These are phyloP conservation scores for Davidsoniella eucalypti DNA, from an alignment of 2,329 filamentous ascomycete genomes.

Conservation along the genomic window DNA sequence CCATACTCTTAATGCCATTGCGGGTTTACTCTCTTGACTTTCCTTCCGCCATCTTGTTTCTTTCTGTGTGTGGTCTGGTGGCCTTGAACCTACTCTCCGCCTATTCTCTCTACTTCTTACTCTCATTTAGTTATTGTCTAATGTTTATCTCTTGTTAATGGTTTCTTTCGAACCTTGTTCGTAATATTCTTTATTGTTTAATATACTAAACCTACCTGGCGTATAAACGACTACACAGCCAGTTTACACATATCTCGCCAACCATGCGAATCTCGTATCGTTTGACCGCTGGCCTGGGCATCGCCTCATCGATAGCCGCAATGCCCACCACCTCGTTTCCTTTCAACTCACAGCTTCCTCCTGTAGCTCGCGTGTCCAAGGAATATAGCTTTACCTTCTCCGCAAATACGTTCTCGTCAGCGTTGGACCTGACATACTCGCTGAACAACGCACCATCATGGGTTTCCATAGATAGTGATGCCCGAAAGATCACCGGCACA, in stretches of 20 bases:
- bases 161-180: neutral
- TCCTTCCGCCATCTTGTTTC: too few species aligned
- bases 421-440: slow-evolving; percentile 44
- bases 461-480: slow-evolving; percentile 52
- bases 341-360: slow-evolving; percentile 70
- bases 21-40: too few species aligned
- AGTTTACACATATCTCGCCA: neutral
- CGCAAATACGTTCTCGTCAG: slow-evolving; percentile 53
- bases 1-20: too few species aligned
- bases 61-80: too few species aligned
- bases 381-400: slow-evolving; percentile 59
- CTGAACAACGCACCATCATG: slow-evolving; percentile 50
- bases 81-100: too few species aligned
- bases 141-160: neutral
- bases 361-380: slow-evolving; percentile 52
- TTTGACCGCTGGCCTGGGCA: slow-evolving; percentile 16
- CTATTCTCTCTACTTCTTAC: neutral
- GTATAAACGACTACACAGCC: neutral
- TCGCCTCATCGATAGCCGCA: slow-evolving; percentile 20
- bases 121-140: neutral
- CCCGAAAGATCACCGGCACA: slow-evolving; percentile 53
- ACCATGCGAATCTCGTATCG: slow-evolving; percentile 11
- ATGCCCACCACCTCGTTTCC: slow-evolving; percentile 44
- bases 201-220: neutral
- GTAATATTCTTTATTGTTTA: neutral